Conservation (phyloP, 2,329 filamentous ascomycete species). For the Scleromitrula shiraiana region DNA sequence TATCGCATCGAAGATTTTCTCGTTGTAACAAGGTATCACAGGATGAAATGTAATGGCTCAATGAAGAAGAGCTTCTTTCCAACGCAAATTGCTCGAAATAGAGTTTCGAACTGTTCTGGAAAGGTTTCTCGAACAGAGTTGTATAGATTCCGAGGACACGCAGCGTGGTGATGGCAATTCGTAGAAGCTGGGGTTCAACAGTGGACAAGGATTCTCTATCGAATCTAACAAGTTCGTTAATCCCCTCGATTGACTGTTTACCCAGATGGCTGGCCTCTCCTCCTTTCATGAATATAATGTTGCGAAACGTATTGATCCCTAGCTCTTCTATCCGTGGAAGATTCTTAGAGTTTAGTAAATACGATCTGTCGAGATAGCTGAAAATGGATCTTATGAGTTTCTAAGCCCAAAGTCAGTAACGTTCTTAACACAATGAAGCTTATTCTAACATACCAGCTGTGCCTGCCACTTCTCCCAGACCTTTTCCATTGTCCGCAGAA, state of each 20-base stretch:
- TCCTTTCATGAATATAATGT: constrained; percentile 36
- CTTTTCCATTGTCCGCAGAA: constrained; percentile 47
- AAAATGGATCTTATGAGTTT: constrained; percentile 79
- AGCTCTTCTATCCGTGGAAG: constrained; percentile 71
- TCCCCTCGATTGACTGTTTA: constrained; percentile 43
- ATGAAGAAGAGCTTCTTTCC: constrained; percentile 49
- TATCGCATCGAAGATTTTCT: constrained; percentile 70
- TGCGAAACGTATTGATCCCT: constrained; percentile 67
- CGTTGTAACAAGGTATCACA: constrained; percentile 60
- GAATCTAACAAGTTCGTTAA: constrained; percentile 66
- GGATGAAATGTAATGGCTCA: constrained; percentile 69
- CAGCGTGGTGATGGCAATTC: constrained; percentile 71
- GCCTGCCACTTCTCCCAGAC: constrained; percentile 73
- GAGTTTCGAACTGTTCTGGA: constrained; percentile 57
- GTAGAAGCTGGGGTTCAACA: constrained; percentile 59
- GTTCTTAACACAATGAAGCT: neutral
- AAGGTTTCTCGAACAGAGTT: constrained; percentile 67
- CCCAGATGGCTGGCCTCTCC: constrained; percentile 31
- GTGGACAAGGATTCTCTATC: constrained; percentile 54
- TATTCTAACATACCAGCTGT: constrained; percentile 54
- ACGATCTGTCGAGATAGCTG: constrained; percentile 88
- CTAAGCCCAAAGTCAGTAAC: constrained; percentile 33
- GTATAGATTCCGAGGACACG: constrained; percentile 78
- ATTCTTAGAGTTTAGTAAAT: constrained; percentile 66
- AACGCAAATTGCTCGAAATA: constrained; percentile 67